Evolutionary conservation across 164 flowering plant species (phyloP), one percentile per base, ranked within the genome.

Genomic region (Amborella trichopoda): DNA sequence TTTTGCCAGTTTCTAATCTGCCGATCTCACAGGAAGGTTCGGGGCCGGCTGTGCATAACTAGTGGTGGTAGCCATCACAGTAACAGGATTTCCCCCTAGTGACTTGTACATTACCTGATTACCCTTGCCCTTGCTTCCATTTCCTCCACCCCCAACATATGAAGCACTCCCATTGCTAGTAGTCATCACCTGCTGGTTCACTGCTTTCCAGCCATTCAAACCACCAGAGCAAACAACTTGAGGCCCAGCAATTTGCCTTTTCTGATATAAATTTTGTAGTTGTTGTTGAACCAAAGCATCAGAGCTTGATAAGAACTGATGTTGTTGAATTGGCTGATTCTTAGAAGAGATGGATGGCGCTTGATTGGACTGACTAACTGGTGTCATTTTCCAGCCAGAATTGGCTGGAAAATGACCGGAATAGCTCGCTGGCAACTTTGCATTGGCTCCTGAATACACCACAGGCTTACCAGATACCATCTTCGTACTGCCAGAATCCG

Each of bases 1-100:
- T n/a, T n/a, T n/a, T n/a, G 48, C 23, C 13, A 48, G 55, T 43
- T 52, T 52, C 47, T 52, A 48, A 16, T 52, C 55, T 5, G 55
- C 33, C 12, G 55, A 41, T 40, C 42, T 51, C 39, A 41, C 46
- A 30, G 38, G 39, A 19, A 51, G 21, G 47, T 39, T 51, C 10
- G 46, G 18, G 16, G 45, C 55, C 10, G 55, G 23, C 39, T 52
- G 46, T 8, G 38, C 55, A 52, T 41, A 52, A n/a, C n/a, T n/a
- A 28, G 55, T 41, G 28, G 55, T 40, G 4, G 37, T 48, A 28
- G 48, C 47, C 55, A 52, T 52, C 14, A 23, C 52, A 3, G 55
- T 40, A 20, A 52, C 34, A 1, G 48, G 24, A 14, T 40, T 16
- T 23, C 55, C 47, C 28, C 16, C 47, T 18, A 42, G n/a, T 13